Conservation (phyloP, 1,284 basidiomycete species). For the Exsudoporus floridanus region DNA sequence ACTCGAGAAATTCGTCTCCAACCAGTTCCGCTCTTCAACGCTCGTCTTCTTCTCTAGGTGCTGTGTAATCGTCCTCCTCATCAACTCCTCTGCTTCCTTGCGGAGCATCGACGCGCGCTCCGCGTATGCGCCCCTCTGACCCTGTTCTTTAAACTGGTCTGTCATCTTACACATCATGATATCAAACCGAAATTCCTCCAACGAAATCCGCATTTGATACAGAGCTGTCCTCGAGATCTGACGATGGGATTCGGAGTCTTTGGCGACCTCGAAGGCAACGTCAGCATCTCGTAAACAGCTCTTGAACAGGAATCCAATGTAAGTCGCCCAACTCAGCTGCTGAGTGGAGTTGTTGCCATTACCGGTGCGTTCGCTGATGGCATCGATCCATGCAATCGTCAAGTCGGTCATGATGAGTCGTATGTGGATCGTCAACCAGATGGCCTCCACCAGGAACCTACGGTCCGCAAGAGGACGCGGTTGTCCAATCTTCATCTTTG, state of each 20-base stretch:
- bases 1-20: constrained; percentile 35
- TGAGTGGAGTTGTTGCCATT: constrained; percentile 14
- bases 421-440: constrained; percentile 45
- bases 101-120: constrained; percentile 5
- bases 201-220: constrained; percentile 37
- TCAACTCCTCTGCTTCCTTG: not conserved
- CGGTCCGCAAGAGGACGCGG: constrained; percentile 47
- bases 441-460: constrained; percentile 47
- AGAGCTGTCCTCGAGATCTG: constrained; percentile 40
- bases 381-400: constrained; percentile 27
- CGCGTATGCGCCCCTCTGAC: constrained; percentile 8
- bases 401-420: constrained; percentile 42
- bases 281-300: constrained; percentile 44
- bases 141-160: constrained; percentile 11
- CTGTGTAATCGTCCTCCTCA: constrained; percentile 14
- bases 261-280: constrained; percentile 40
- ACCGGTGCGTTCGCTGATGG: constrained; percentile 9
- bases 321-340: constrained; percentile 39
- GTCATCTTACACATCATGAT: constrained; percentile 27
- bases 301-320: constrained; percentile 41
- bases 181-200: constrained; percentile 38
- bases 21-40: constrained; percentile 37
- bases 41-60: constrained; percentile 18
- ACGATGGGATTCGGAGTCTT: constrained; percentile 38
- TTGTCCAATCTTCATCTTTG: constrained; percentile 44